Evolutionary conservation across 495 filamentous ascomycete species (phyloP), one percentile per base, ranked within the genome.

Genomic region (Immersiella caudata): DNA sequence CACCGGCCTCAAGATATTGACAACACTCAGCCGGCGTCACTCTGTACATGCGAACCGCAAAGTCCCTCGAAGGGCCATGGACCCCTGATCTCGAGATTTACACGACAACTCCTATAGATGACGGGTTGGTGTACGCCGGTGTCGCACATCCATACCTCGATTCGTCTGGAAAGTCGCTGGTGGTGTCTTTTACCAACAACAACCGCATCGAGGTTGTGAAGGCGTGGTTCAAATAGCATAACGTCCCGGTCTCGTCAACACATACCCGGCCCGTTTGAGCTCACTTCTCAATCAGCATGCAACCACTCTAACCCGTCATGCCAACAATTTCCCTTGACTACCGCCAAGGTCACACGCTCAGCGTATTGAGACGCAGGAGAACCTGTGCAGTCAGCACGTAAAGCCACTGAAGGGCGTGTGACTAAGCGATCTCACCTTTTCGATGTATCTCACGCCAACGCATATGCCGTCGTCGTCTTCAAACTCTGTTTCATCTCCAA

Each of bases 381-480:
- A 46, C 40, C 40, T 46, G 40, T 46, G 2, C 2, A 12, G 40
- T 46, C 40, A 46, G 40, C 40, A 46, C 2, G 11, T 18, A 12
- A 12, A 46, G 9, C 5, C 9, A 12, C 11, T 46, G 5, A 2
- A 18, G 11, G 40, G 14, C 16, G 5, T 2, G 40, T 12, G 40
- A 14, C 40, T 2, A 46, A 2, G 9, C 11, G 40, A 18, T 18
- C 40, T 46, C 9, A 70, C 62, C 62, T 73, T 71, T 65, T 86
- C 82, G 59, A 86, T 81, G 69, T 80, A 86, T 62, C 74, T 74
- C n/a, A 85, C 82, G 4, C 79, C 84, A 24, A 87, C 73, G 8
- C 75, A 60, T 12, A 85, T 72, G 12, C 83, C 83, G 66, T 86
- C 81, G 26, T 76, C 75, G 68, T 89, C 86, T 56, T 79, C 40